Base-by-base conservation (phyloP, 257 asterid species). In the Solanum neorickii region DNA sequence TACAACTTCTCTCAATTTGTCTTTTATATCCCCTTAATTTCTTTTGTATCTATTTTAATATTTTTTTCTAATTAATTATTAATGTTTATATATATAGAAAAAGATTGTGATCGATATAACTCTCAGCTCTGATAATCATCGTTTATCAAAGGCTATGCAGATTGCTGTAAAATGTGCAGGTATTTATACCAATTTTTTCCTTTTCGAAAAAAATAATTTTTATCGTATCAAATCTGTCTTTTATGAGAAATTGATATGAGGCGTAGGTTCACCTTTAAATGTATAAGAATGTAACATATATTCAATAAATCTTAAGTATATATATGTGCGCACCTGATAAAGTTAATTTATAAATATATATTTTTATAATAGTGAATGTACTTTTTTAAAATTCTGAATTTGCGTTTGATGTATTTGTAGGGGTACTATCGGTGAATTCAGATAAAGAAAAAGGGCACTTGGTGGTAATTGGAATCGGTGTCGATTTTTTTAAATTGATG, bases 391-490 rank as follows among this genome's bases (percentile, higher is more conserved):
- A 31, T 59, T 10, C 0, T 52, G 6, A 23, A 11, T 73, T 3
- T 4, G 8, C 2, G 4, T 31, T 35, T 25, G 31, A 56, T 82
- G 47, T 12, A 15, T 35, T 6, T 80, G 59, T 83, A 91, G 93
- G 94, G 6, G 92, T 91, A 37, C 72, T 4, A 20, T 87, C 89
- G 1, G 91, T 91, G 86, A 90, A 37, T 5, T 12, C 87, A 46
- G 88, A 83, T 42, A 72, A 39, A 37, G 90, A 80, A 23, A 89
- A 76, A 5, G 88, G 83, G 4, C 83, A 23, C 37, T 7, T 91
- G 37, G 90, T 76, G 89, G 92, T 92, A 20, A 89, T 84, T 16
- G 93, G 94, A 78, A 91, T 89, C 31, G 92, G 88, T 16, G 89
- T 92, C 2, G 93, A 92, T 52, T 85, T 86, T 1, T 90, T 86